These are phyloP conservation scores for Hibiscus tridactylites DNA, from an alignment of 345 rosid genomes.

Conservation along the genomic window DNA sequence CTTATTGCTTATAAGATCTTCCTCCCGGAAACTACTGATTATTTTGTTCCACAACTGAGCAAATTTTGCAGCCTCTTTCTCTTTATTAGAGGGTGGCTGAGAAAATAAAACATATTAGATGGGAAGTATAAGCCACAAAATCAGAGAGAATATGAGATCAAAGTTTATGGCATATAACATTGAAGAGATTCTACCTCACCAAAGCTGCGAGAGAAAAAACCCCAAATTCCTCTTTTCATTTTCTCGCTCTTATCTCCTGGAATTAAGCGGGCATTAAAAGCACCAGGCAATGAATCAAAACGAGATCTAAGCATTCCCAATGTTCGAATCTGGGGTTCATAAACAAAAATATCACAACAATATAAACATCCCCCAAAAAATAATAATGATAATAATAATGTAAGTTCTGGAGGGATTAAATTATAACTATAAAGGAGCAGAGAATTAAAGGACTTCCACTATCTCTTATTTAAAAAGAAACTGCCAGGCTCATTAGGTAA, in stretches of 20 bases:
- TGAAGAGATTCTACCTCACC: constrained; percentile 32
- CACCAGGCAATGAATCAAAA: constrained; percentile 80
- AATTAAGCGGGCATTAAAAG: constrained; percentile 74
- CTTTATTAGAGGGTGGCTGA: constrained; percentile 57
- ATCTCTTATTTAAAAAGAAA: not conserved
- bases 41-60: constrained; percentile 98
- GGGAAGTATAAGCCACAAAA: not conserved
- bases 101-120: constrained; percentile 10
- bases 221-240: constrained; percentile 68
- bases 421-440: not conserved
- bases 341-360: constrained; percentile 6
- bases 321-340: constrained; percentile 70
- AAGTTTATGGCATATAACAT: not conserved
- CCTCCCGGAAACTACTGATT: constrained; percentile 91
- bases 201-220: constrained; percentile 53
- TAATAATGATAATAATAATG: not conserved
- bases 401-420: not conserved
- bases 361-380: not conserved
- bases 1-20: constrained; percentile 86
- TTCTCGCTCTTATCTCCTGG: constrained; percentile 56
- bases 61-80: constrained; percentile 82
- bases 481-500: not conserved
- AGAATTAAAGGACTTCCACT: not conserved
- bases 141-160: not conserved
- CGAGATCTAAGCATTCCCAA: constrained; percentile 98